phyloP scores from a whole-genome alignment of 495 filamentous ascomycete genomes.

The Penicillium simplicissimum region DNA sequence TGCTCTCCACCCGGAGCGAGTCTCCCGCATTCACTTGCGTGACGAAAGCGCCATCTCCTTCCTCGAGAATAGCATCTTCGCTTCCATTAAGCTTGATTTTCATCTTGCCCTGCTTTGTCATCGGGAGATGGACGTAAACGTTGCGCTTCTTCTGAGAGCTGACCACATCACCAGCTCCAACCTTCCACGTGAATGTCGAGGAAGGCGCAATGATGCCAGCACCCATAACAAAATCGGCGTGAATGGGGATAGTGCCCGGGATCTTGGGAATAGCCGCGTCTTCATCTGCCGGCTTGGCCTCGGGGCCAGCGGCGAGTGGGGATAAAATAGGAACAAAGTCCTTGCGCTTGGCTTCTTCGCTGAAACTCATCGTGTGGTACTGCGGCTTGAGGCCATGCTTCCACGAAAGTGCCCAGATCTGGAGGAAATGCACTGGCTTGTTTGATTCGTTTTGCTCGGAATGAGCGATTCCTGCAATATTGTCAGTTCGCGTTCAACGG shows the following conservation, averaged over 20 bases:
- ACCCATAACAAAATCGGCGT: conserved; percentile 77
- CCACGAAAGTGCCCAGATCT: conserved; percentile 81
- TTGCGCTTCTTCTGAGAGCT: conserved; percentile 57
- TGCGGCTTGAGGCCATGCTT: conserved; percentile 63
- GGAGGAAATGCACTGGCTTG: conserved; percentile 73
- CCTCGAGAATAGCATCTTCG: conserved; percentile 61
- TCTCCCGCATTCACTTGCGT: conserved; percentile 56
- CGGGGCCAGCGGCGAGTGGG: conserved; percentile 61
- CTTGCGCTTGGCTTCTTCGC: conserved; percentile 65
- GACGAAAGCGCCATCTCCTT: conserved; percentile 78
- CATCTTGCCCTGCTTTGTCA: conserved; percentile 69
- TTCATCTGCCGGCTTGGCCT: conserved; percentile 59
- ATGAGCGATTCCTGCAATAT: conserved; percentile 63
- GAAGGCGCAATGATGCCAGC: conserved; percentile 62
- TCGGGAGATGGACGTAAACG: conserved; percentile 74
- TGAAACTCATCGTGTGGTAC: conserved; percentile 69
- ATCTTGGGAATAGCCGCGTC: conserved; percentile 57
- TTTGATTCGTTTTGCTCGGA: conserved; percentile 69
- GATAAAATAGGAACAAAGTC: conserved; percentile 70
- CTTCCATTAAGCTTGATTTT: conserved; percentile 62
- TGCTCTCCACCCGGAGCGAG: conserved; percentile 58
- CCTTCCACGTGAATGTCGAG: conserved; percentile 59
- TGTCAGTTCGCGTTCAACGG: conserved; percentile 10
- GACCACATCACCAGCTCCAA: conserved; percentile 51
- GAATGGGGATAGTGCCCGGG: conserved; percentile 68